Conservation (phyloP, 73 alveolate genomes). For the Chromera velia region DNA sequence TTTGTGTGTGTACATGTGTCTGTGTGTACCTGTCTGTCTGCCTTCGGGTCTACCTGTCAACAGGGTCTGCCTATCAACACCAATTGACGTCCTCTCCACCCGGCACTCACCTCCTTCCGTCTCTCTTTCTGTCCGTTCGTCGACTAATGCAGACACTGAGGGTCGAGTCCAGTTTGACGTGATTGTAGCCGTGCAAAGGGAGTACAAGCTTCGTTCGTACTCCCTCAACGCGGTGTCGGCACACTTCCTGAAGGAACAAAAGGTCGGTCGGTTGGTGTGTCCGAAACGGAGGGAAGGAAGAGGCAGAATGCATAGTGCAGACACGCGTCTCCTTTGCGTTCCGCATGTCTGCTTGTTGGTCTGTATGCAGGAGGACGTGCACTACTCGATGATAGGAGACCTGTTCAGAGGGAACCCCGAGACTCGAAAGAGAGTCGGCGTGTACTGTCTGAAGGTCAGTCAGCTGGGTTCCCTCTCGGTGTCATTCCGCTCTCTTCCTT, state of each 20-base stretch:
- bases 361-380: conserved; percentile 27
- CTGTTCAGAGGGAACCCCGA: conserved; percentile 62
- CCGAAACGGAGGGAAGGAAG: no score
- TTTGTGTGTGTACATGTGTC: no score
- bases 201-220: conserved; percentile 90
- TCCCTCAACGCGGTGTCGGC: conserved; percentile 92
- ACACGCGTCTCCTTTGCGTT: not conserved
- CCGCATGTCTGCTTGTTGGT: not conserved
- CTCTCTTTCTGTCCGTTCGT: not conserved
- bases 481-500: no score
- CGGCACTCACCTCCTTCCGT: no score
- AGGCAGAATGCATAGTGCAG: not conserved
- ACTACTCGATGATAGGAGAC: conserved; percentile 58
- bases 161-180: conserved; percentile 94
- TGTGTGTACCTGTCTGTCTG: no score
- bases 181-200: conserved; percentile 92
- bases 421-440: conserved; percentile 91
- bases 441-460: conserved; percentile 97
- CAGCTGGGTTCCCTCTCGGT: no score
- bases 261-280: no score
- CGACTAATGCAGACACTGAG: conserved; percentile 52
- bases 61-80: no score
- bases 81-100: no score
- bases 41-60: no score
- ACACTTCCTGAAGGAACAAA: conserved; percentile 89